Conservation (phyloP, 2,329 filamentous ascomycete species). For the Talaromyces sp. region DNA sequence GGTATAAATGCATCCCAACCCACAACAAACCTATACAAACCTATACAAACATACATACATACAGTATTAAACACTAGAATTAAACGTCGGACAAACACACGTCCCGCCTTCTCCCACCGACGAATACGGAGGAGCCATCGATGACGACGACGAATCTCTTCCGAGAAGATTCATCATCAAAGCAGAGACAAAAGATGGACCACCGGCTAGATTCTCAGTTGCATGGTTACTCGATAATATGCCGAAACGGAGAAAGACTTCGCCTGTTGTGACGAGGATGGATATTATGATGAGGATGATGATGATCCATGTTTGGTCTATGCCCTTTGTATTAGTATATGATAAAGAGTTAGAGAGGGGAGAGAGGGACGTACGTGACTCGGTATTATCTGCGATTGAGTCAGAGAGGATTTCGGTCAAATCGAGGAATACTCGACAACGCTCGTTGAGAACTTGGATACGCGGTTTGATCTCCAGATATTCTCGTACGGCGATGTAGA, state of each 20-base stretch:
- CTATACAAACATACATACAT: neutral
- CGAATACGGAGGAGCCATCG: neutral
- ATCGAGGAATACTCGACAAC: slow-evolving; percentile 93
- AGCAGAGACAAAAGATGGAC: slow-evolving; percentile 16
- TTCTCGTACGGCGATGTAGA: slow-evolving; percentile 90
- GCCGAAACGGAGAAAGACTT: slow-evolving; percentile 80
- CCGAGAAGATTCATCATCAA: slow-evolving; percentile 17
- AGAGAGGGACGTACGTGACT: slow-evolving; percentile 57
- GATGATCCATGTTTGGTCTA: slow-evolving; percentile 90
- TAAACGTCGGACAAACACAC: slow-evolving; percentile 4
- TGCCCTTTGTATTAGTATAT: slow-evolving; percentile 7
- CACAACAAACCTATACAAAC: neutral
- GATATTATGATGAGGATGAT: slow-evolving; percentile 88
- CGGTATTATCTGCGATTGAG: slow-evolving; percentile 86
- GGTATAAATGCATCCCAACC: neutral
- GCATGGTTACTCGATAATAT: slow-evolving; percentile 50
- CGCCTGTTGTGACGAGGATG: slow-evolving; percentile 83
- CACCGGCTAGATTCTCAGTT: slow-evolving; percentile 13
- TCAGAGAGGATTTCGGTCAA: slow-evolving; percentile 92
- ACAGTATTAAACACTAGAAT: slow-evolving; percentile 2
- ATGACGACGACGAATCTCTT: neutral
- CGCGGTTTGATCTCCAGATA: slow-evolving; percentile 96
- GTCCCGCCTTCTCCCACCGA: neutral
- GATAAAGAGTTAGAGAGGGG: neutral
- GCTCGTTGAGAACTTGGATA: slow-evolving; percentile 94